Evolutionary conservation across 2,329 filamentous ascomycete genomes (phyloP).

Genomic region (Cryphonectria japonica): DNA sequence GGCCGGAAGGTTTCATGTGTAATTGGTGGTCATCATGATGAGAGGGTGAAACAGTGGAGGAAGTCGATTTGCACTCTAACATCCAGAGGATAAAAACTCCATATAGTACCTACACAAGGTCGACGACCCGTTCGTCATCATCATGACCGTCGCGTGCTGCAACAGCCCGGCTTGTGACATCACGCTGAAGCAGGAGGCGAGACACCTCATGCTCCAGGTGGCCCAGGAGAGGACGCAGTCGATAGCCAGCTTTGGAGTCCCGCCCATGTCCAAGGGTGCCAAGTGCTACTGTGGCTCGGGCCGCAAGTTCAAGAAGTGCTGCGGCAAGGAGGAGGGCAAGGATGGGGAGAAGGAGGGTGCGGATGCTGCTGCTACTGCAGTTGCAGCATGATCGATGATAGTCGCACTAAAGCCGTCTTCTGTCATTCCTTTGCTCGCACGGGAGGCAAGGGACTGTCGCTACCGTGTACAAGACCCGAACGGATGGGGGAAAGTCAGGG

Average conservation of each 20-base stretch:
- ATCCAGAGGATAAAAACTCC: neutral
- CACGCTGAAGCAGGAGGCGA: conserved; percentile 26
- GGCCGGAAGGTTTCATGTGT: neutral
- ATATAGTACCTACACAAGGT: conserved; percentile 28
- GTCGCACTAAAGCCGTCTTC: no score
- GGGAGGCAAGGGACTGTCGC: neutral
- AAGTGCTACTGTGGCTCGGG: conserved; percentile 30
- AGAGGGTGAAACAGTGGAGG: neutral
- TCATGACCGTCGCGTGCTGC: conserved; percentile 30
- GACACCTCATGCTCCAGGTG: conserved; percentile 28
- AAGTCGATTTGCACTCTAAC: neutral
- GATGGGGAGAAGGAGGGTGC: neutral
- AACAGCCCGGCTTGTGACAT: conserved; percentile 15
- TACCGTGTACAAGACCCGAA: neutral
- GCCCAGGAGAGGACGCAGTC: conserved; percentile 26
- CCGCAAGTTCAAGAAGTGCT: conserved; percentile 30
- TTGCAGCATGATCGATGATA: neutral
- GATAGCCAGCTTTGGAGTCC: conserved; percentile 26
- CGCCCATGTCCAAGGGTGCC: conserved; percentile 26
- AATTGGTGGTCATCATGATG: neutral
- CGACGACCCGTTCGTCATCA: conserved; percentile 30
- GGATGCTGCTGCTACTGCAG: neutral
- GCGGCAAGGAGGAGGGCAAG: conserved; percentile 14
- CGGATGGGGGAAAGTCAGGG: neutral
- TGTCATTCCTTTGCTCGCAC: neutral